Percentiles rank a stretch among this genome's conserved stretches.
These are phyloP conservation scores for Fusarium denticulatum DNA, from an alignment of 2,329 filamentous ascomycete species.

Conservation along the genomic window DNA sequence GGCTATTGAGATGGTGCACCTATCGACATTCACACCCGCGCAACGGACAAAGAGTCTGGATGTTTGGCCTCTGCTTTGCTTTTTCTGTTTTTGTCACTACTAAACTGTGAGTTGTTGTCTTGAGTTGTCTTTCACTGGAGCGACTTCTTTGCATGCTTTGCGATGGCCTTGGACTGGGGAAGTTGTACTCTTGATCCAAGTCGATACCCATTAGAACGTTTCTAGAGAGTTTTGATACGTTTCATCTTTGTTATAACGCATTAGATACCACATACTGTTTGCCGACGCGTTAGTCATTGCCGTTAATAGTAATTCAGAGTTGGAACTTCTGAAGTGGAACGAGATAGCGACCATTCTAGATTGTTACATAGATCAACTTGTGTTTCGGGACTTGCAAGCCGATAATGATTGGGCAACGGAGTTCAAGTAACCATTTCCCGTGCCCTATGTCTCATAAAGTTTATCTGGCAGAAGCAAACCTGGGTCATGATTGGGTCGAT, in stretches of 20 bases:
- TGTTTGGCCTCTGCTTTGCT: not conserved
- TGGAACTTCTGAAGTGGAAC: not conserved
- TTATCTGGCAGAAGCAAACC: not conserved
- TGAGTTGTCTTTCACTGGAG: conserved; percentile 6
- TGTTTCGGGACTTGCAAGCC: not conserved
- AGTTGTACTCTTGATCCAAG: conserved; percentile 22
- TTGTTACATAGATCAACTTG: not conserved
- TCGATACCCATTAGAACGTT: conserved; percentile 41
- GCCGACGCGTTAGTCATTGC: not conserved
- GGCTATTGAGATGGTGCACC: conserved; percentile 12
- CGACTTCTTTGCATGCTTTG: conserved; percentile 25
- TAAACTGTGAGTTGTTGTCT: not conserved
- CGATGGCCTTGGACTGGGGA: conserved; percentile 1
- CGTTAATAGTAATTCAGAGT: conserved; percentile 6
- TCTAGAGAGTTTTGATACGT: conserved; percentile 28
- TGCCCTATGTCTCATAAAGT: not conserved
- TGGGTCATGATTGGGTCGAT: not conserved
- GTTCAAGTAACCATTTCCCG: not conserved
- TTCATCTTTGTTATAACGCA: conserved; percentile 12
- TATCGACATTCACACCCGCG: not conserved
- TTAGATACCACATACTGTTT: conserved; percentile 29
- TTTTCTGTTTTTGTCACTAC: conserved; percentile 1
- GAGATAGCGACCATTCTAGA: not conserved
- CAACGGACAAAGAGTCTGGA: conserved; percentile 6
- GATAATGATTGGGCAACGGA: not conserved